A percentile compares a stretch with the other conserved stretches of the same genome.
Conservation (phyloP, 805 yeast species). For the Hanseniaspora valbyensis region DNA sequence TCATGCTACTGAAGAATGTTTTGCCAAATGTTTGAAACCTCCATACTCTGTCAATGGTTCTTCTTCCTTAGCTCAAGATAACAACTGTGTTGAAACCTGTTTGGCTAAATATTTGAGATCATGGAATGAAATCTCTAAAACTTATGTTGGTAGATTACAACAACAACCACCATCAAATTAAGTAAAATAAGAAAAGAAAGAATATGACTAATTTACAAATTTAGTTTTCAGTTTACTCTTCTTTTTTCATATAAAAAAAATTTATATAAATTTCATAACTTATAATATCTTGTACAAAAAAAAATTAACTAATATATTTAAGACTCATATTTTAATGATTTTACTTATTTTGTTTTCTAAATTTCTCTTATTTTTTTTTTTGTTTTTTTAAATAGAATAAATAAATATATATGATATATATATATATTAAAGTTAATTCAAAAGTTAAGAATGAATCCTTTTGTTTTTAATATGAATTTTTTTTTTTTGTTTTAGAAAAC, state of each 20-base stretch:
- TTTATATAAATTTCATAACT: too few species aligned
- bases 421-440: not conserved
- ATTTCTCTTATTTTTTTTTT: too few species aligned
- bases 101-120: conserved; percentile 79
- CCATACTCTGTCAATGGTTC: conserved; percentile 54
- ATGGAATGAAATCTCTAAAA: conserved; percentile 74
- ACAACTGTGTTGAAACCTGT: conserved; percentile 59
- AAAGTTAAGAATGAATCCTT: not conserved
- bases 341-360: not conserved
- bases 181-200: not conserved
- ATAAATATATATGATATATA: not conserved
- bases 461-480: not conserved
- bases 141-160: conserved; percentile 68
- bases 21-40: conserved; percentile 57
- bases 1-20: conserved; percentile 78
- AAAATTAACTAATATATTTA: too few species aligned
- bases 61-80: conserved; percentile 19
- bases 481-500: not conserved
- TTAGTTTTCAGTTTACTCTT: too few species aligned
- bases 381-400: not conserved
- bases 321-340: too few species aligned
- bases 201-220: too few species aligned
- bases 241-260: too few species aligned
- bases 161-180: conserved; percentile 29
- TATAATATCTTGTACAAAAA: too few species aligned